Percentiles rank a stretch among this genome's conserved stretches.
Conservation (phyloP, 441 rosid genomes). For the Eruca vesicaria region DNA sequence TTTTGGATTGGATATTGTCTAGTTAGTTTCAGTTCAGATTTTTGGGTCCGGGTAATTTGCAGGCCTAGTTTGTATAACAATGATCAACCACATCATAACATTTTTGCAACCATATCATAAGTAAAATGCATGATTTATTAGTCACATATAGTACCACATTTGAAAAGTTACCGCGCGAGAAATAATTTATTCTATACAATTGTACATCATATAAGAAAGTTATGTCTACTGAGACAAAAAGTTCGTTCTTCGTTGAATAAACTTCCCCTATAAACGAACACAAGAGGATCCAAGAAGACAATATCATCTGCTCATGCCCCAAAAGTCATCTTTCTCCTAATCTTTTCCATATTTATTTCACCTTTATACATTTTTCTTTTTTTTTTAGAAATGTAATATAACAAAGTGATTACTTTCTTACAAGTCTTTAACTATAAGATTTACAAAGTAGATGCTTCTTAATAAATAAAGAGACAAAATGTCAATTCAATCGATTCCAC, state of each 20-base stretch:
- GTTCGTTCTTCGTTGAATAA: conserved; percentile 24
- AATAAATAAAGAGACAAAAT: background rate
- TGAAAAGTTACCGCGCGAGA: background rate
- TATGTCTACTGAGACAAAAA: conserved; percentile 20
- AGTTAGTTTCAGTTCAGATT: no score
- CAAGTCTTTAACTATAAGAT: background rate
- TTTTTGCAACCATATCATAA: background rate
- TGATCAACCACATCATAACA: background rate
- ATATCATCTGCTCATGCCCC: conserved; percentile 21
- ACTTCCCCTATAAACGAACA: conserved; percentile 18
- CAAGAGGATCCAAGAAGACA: conserved; percentile 37
- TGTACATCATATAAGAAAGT: background rate
- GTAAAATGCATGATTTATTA: background rate
- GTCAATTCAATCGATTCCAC: background rate
- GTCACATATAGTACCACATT: background rate
- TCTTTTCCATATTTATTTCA: conserved; percentile 10
- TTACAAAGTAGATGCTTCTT: background rate
- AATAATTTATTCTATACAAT: background rate
- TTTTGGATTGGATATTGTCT: no score
- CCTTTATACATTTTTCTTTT: background rate
- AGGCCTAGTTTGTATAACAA: no score
- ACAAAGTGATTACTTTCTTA: conserved; percentile 17
- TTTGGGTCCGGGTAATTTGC: no score
- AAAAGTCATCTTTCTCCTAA: conserved; percentile 27
- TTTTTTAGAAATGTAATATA: background rate